Conservation (phyloP, 2,329 filamentous ascomycete genomes). For the Bimuria novae-zelandiae region DNA sequence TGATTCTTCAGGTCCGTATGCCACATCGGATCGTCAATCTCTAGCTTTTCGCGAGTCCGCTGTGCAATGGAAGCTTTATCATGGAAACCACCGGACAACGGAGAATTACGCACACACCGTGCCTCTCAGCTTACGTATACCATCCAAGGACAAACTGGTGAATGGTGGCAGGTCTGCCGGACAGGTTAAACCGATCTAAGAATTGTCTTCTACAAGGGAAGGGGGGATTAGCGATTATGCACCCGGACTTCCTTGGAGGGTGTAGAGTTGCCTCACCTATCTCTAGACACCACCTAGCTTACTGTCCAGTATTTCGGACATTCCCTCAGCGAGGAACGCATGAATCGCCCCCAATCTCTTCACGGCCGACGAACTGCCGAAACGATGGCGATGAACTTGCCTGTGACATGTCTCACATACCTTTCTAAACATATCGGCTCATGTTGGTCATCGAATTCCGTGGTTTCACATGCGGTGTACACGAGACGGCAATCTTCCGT, state of each 20-base stretch:
- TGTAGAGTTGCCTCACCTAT: too few relatives aligned
- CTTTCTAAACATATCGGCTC: neutral
- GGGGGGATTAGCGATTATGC: too few relatives aligned
- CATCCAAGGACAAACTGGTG: too few relatives aligned
- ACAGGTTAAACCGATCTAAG: too few relatives aligned
- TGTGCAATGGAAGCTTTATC: neutral
- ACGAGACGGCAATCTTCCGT: neutral
- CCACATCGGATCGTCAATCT: too few relatives aligned
- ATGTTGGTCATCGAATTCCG: neutral
- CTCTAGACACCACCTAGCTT: neutral
- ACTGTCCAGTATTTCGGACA: neutral
- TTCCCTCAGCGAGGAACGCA: neutral
- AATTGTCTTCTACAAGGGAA: too few relatives aligned
- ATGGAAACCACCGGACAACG: neutral
- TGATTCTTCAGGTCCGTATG: neutral
- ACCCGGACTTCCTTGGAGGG: too few relatives aligned
- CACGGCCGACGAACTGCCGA: neutral
- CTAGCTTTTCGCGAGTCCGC: too few relatives aligned
- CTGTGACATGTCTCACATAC: neutral
- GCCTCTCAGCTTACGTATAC: neutral
- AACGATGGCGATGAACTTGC: neutral
- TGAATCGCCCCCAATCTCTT: neutral
- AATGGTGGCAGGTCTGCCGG: too few relatives aligned
- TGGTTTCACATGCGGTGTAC: neutral
- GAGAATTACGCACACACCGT: neutral